Evolutionary conservation across 2,329 filamentous ascomycete species (phyloP).

Genomic region (Fusarium albidum): DNA sequence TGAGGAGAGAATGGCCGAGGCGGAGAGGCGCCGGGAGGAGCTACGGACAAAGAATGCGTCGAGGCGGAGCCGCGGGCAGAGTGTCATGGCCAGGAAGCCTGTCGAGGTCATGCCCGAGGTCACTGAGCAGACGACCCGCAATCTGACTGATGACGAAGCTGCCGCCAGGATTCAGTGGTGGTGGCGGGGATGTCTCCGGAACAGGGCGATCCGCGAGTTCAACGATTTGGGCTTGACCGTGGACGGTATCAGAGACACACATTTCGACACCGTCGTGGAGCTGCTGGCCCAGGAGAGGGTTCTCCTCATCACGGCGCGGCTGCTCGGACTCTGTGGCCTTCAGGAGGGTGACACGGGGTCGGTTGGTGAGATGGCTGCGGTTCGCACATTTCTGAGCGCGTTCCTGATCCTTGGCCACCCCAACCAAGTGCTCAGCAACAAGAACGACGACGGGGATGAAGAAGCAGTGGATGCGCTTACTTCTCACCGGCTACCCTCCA

Average conservation of each 20-base stretch:
- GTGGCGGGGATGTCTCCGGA: constrained; percentile 70
- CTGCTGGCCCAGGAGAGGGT: constrained; percentile 73
- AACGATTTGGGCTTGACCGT: constrained; percentile 72
- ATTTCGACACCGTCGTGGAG: constrained; percentile 77
- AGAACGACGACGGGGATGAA: constrained; percentile 66
- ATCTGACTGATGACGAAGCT: constrained; percentile 67
- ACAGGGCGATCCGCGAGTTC: constrained; percentile 71
- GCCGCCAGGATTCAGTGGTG: constrained; percentile 72
- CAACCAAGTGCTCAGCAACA: constrained; percentile 78
- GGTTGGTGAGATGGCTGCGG: constrained; percentile 73
- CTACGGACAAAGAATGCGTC: constrained; percentile 63
- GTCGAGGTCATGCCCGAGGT: constrained; percentile 57
- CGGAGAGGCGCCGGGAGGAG: constrained; percentile 74
- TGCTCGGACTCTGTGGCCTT: constrained; percentile 75
- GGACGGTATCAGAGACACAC: constrained; percentile 72
- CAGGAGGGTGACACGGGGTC: constrained; percentile 70
- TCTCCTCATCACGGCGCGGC: constrained; percentile 69
- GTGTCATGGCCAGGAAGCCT: constrained; percentile 59
- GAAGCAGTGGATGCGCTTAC: constrained; percentile 56
- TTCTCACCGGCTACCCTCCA: constrained; percentile 45
- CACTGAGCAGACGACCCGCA: constrained; percentile 54
- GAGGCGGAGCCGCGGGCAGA: constrained; percentile 63
- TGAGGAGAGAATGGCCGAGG: constrained; percentile 82
- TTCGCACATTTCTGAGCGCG: constrained; percentile 80
- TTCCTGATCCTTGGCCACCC: constrained; percentile 84